Evolutionary conservation across 2,329 filamentous ascomycete genomes (phyloP), one percentile per base, ranked within the genome.

Genomic region (Fusarium algeriense): DNA sequence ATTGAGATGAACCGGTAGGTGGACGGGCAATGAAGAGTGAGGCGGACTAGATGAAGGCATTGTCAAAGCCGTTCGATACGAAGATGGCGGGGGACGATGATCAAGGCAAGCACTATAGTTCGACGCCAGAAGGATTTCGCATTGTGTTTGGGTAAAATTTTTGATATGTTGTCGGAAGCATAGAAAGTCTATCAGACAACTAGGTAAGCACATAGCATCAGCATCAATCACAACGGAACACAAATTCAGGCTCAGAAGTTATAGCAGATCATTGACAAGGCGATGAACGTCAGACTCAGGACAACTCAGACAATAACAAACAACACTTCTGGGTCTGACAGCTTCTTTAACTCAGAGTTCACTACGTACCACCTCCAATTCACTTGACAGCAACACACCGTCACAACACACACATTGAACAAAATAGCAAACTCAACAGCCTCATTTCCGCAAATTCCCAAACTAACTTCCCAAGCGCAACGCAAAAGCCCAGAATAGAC

Each of bases 331-430:
- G 69, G 69, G 52, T 10, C 30, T 19, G 26, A 32, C 19, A n/a
- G 46, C 56, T 59, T 58, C 56, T 73, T 71, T 72, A 73, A 67
- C 34, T n/a, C 38, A 49, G 30, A 43, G 45, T 41, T 43, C 45
- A 57, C 32, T 23, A 67, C 37, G 12, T 17, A 32, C 37, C 26
- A 52, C 49, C 54, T 15, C 23, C 50, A 58, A 43, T 14, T 14
- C 14, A 28, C 17, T 19, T 37, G 57, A 45, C 62, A 67, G 40
- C n/a, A 56, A 15, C 46, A 52, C 62, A 67, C 63, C 52, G 54
- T 41, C 61, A 57, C 11, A n/a, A 30, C 7, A 20, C 35, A 54
- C 32, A 19, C 38, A 46, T 46, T 40, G 34, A 66, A 34, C 53
- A 60, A 46, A 37, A 34, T 7, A 37, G 34, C n/a, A 23, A 41